Evolutionary conservation across 2,329 filamentous ascomycete species (phyloP).

Genomic region (Apiospora sp.): DNA sequence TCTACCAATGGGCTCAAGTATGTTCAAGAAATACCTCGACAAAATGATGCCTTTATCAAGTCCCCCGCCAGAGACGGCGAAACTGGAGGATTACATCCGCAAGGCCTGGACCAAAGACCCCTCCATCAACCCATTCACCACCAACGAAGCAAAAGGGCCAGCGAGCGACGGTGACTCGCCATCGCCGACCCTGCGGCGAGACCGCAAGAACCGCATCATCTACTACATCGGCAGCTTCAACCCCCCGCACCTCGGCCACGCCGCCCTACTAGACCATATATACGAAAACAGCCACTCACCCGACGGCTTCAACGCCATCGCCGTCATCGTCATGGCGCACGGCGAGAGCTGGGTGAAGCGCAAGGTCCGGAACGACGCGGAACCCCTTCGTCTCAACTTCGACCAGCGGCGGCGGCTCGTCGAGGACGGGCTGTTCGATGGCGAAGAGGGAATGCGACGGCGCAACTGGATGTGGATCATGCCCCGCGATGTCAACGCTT

Average conservation of each 20-base stretch:
- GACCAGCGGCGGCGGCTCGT: slow-evolving; percentile 15
- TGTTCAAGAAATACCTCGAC: neutral
- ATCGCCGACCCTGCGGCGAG: slow-evolving; percentile 24
- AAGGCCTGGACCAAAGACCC: slow-evolving; percentile 3
- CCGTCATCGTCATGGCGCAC: slow-evolving; percentile 18
- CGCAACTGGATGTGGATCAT: slow-evolving; percentile 22
- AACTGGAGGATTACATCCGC: neutral
- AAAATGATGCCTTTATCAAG: neutral
- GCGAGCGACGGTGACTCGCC: neutral
- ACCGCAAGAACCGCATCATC: slow-evolving; percentile 37
- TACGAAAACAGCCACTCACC: slow-evolving; percentile 31
- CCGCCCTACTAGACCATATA: slow-evolving; percentile 42
- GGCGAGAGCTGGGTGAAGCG: slow-evolving; percentile 22
- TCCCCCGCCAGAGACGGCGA: neutral
- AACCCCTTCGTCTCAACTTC: neutral
- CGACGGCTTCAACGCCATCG: neutral
- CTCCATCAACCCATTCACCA: neutral
- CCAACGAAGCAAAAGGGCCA: neutral
- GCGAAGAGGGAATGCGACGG: neutral
- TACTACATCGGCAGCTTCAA: slow-evolving; percentile 49
- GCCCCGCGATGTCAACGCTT: slow-evolving; percentile 18
- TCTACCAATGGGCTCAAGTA: neutral
- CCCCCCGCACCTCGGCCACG: slow-evolving; percentile 47
- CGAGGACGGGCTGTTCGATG: neutral
- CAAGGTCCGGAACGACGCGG: neutral